A percentile compares a stretch with the other conserved stretches of the same genome.
Conservation (phyloP, 2,329 filamentous ascomycete species). For the Myriosclerotinia curreyana region DNA sequence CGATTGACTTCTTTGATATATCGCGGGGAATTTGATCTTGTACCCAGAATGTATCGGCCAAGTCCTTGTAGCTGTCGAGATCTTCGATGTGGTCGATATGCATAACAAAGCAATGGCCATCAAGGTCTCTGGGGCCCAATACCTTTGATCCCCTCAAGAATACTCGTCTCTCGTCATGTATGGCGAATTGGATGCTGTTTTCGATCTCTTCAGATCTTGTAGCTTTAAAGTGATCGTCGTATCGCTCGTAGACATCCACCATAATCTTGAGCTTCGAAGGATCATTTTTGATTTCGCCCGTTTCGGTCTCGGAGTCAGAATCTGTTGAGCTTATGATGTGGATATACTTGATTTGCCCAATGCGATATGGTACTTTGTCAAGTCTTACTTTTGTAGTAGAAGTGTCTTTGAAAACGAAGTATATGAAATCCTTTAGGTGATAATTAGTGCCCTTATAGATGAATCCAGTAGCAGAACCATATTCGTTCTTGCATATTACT, state of each 20-base stretch:
- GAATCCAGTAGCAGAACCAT: background rate
- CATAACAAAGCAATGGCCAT: slow-evolving; percentile 28
- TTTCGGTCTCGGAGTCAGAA: background rate
- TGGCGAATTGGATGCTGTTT: background rate
- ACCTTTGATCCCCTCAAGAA: background rate
- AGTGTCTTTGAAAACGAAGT: slow-evolving; percentile 8
- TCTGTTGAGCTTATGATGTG: background rate
- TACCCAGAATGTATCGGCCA: slow-evolving; percentile 29
- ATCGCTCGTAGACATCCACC: slow-evolving; percentile 21
- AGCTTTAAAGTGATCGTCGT: slow-evolving; percentile 12
- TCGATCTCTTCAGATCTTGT: slow-evolving; percentile 7
- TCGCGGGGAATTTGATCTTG: slow-evolving; percentile 13
- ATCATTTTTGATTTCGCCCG: background rate
- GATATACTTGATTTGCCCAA: slow-evolving; percentile 24
- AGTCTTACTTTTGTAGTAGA: background rate
- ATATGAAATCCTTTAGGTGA: slow-evolving; percentile 25
- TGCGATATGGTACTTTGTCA: slow-evolving; percentile 17
- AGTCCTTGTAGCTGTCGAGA: slow-evolving; percentile 27
- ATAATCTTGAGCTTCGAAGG: background rate
- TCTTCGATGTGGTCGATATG: slow-evolving; percentile 26
- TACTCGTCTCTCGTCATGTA: slow-evolving; percentile 25
- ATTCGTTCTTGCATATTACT: background rate
- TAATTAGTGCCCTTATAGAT: slow-evolving; percentile 17
- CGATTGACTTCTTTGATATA: background rate
- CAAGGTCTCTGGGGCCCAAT: slow-evolving; percentile 4